These are phyloP conservation scores for Cercophora samala DNA, from an alignment of 495 filamentous ascomycete species.

Conservation along the genomic window DNA sequence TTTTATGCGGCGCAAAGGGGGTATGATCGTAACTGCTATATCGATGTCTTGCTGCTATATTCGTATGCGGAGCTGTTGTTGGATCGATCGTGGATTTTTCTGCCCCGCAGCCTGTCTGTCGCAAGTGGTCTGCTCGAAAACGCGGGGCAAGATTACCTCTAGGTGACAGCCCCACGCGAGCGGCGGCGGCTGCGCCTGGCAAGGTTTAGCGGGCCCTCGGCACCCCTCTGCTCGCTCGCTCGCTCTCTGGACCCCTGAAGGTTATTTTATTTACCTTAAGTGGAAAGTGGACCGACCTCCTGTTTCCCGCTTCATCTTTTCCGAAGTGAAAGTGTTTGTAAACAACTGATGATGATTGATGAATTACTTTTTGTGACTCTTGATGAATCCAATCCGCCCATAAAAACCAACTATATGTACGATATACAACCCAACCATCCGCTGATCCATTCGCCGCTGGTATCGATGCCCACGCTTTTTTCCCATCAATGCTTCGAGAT, in stretches of 20 bases:
- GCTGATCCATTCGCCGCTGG: not conserved
- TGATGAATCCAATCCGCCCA: too few relatives aligned
- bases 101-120: conserved; percentile 3
- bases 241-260: conserved; percentile 1
- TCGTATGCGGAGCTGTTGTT: not conserved
- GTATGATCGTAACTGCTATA: not conserved
- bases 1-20: not conserved
- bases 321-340: too few relatives aligned
- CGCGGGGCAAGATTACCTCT: not conserved
- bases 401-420: not conserved
- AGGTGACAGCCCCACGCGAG: not conserved
- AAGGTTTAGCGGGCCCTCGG: conserved; percentile 4
- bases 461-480: not conserved
- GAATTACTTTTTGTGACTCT: not conserved
- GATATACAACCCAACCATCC: not conserved
- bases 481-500: not conserved
- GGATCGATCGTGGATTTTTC: not conserved
- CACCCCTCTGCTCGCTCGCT: too few relatives aligned
- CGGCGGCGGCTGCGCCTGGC: not conserved
- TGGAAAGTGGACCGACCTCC: not conserved
- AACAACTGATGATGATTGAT: too few relatives aligned
- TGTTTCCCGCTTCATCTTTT: not conserved
- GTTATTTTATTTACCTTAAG: too few relatives aligned
- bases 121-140: not conserved
- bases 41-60: not conserved